Evolutionary conservation across 768 basidiomycete genomes (phyloP).

Genomic region (Thelephora aurantiotincta): DNA sequence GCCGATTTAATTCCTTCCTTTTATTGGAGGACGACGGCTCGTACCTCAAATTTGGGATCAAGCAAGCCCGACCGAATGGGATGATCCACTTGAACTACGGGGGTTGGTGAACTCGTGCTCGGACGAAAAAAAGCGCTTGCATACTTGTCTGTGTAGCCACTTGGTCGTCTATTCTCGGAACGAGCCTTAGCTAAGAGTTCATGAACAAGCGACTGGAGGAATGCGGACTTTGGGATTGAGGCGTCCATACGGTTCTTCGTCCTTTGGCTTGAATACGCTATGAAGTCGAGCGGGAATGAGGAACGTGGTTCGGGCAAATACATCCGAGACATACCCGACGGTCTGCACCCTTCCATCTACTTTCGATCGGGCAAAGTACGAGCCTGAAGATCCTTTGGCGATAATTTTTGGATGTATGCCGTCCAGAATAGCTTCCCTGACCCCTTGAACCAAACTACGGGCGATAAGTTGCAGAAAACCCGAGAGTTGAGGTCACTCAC

Average conservation of each 20-base stretch:
- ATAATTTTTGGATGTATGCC: slow-evolving; percentile 90
- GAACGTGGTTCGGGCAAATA: neutral
- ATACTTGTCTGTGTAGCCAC: slow-evolving; percentile 67
- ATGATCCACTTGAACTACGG: slow-evolving; percentile 64
- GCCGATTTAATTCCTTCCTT: neutral
- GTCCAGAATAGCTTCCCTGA: slow-evolving; percentile 53
- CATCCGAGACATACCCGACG: slow-evolving; percentile 45
- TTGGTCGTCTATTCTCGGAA: slow-evolving; percentile 52
- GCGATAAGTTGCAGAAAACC: slow-evolving; percentile 7
- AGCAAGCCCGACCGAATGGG: slow-evolving; percentile 78
- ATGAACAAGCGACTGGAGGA: neutral
- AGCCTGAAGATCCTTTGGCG: slow-evolving; percentile 76
- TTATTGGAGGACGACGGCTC: slow-evolving; percentile 1
- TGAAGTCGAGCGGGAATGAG: neutral
- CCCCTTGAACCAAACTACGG: slow-evolving; percentile 44
- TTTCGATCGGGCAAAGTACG: slow-evolving; percentile 83
- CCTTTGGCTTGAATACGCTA: slow-evolving; percentile 87
- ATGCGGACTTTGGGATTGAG: slow-evolving; percentile 65
- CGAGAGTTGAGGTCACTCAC: slow-evolving; percentile 27
- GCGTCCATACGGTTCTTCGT: slow-evolving; percentile 79
- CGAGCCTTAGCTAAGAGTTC: slow-evolving; percentile 1
- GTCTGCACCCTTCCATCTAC: slow-evolving; percentile 64
- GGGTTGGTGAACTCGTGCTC: neutral
- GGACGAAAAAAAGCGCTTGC: neutral
- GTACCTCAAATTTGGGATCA: slow-evolving; percentile 81